Conservation (phyloP, 345 rosid genomes). For the Citrus inodora region DNA sequence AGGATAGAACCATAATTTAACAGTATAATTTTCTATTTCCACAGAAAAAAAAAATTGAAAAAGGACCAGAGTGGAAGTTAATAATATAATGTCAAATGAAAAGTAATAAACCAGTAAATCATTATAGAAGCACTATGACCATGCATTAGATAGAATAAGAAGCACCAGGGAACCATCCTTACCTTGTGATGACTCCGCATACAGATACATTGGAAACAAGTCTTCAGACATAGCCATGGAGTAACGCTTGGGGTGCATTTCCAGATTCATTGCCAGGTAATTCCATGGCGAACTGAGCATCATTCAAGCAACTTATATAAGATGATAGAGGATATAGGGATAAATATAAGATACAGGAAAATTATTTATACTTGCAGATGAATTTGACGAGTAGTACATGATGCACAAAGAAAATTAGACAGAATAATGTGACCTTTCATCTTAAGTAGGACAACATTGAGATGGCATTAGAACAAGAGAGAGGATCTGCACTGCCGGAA, state of each 20-base stretch:
- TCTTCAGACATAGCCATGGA: constrained; percentile 73
- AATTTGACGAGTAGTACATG: not conserved
- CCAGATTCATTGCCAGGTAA: constrained; percentile 59
- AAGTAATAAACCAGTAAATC: not conserved
- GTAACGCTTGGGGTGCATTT: constrained; percentile 50
- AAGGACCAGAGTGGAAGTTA: not conserved
- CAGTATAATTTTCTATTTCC: not conserved
- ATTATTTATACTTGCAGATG: not conserved
- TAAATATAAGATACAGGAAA: not conserved
- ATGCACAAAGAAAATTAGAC: not conserved
- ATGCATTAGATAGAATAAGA: not conserved
- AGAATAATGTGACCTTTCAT: not conserved
- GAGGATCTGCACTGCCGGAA: not conserved
- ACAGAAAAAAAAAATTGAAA: not conserved
- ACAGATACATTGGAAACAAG: constrained; percentile 63
- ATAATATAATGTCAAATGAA: not conserved
- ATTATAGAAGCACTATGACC: not conserved
- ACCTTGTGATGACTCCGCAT: constrained; percentile 66
- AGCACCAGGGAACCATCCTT: constrained; percentile 2
- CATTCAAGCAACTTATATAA: not conserved
- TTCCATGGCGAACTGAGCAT: constrained; percentile 56
- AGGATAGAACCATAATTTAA: too few species aligned
- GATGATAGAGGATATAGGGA: not conserved
- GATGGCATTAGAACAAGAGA: not conserved
- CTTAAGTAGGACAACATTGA: not conserved